phyloP scores from a whole-genome alignment of 768 basidiomycete species.

The Guyanaporus albipodus region DNA sequence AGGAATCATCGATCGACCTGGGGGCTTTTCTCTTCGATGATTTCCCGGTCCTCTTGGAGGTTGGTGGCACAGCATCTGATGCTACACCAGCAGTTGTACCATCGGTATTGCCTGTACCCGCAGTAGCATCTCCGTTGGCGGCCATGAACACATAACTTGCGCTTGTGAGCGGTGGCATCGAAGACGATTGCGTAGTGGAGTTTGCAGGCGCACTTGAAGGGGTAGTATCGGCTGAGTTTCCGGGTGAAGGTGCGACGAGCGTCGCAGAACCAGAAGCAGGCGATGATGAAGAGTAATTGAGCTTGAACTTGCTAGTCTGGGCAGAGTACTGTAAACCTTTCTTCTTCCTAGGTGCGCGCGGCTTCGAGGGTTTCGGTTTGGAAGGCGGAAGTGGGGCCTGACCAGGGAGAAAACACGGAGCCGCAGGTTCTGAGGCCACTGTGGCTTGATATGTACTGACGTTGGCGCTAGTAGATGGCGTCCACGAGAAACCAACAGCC shows the following conservation, averaged over 20 bases:
- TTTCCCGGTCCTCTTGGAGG: conserved; percentile 12
- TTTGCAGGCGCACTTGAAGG: not conserved
- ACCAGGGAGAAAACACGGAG: conserved; percentile 50
- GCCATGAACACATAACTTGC: too few species aligned
- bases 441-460: conserved; percentile 31
- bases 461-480: conserved; percentile 25
- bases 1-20: not conserved
- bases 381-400: conserved; percentile 33
- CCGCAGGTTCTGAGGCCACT: conserved; percentile 17
- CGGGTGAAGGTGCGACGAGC: conserved; percentile 27
- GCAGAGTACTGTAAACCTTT: conserved; percentile 38
- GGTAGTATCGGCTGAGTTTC: conserved; percentile 5
- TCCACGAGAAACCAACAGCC: conserved; percentile 53
- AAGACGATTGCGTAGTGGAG: not conserved
- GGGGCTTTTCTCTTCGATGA: conserved; percentile 8
- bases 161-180: conserved; percentile 1
- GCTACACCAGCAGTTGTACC: not conserved
- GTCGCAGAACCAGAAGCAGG: conserved; percentile 36
- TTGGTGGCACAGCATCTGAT: not conserved
- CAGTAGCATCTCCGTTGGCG: conserved; percentile 3
- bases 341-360: conserved; percentile 29
- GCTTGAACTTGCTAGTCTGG: conserved; percentile 50
- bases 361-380: conserved; percentile 26
- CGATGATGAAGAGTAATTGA: conserved; percentile 29
- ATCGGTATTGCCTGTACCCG: not conserved